A percentile compares a stretch with the other conserved stretches of the same genome.
These are phyloP conservation scores for Plasmodium reichenowi DNA, from an alignment of 169 alveolate genomes.

Conservation along the genomic window DNA sequence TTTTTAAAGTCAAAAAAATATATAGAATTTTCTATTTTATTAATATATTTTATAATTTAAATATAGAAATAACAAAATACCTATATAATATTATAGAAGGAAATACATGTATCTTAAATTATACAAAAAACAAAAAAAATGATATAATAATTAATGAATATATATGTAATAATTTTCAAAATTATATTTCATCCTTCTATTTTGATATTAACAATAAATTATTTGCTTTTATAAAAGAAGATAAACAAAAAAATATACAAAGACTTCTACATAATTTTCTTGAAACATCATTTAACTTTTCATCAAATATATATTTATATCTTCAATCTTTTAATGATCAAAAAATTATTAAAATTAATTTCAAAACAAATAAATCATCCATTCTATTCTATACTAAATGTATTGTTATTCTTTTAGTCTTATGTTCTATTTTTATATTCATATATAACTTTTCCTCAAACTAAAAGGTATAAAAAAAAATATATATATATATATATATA, in stretches of 20 bases:
- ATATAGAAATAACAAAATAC: slow-evolving; percentile 20
- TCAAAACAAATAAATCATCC: slow-evolving; percentile 16
- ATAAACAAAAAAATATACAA: background rate
- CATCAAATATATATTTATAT: slow-evolving; percentile 42
- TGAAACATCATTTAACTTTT: background rate
- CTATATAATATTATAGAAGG: slow-evolving; percentile 34
- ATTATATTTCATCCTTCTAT: slow-evolving; percentile 15
- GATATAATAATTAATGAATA: slow-evolving; percentile 7
- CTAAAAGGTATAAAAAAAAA: background rate
- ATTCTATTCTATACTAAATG: background rate
- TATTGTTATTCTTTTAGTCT: background rate
- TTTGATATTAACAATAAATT: slow-evolving; percentile 26
- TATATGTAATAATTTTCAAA: slow-evolving; percentile 14
- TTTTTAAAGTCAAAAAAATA: slow-evolving; percentile 15
- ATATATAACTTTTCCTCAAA: slow-evolving; percentile 4
- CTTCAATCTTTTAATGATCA: slow-evolving; percentile 24
- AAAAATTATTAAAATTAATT: slow-evolving; percentile 19
- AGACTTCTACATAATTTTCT: slow-evolving; percentile 39
- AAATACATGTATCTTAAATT: slow-evolving; percentile 23
- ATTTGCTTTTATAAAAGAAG: slow-evolving; percentile 44
- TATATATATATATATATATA: background rate
- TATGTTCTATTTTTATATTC: background rate
- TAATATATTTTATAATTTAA: slow-evolving; percentile 28
- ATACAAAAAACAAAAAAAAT: background rate
- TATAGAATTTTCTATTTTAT: slow-evolving; percentile 26